Percentiles rank a stretch among this genome's conserved stretches.
Conservation (phyloP, 1,284 basidiomycete species). For the Heterobasidion annosum region DNA sequence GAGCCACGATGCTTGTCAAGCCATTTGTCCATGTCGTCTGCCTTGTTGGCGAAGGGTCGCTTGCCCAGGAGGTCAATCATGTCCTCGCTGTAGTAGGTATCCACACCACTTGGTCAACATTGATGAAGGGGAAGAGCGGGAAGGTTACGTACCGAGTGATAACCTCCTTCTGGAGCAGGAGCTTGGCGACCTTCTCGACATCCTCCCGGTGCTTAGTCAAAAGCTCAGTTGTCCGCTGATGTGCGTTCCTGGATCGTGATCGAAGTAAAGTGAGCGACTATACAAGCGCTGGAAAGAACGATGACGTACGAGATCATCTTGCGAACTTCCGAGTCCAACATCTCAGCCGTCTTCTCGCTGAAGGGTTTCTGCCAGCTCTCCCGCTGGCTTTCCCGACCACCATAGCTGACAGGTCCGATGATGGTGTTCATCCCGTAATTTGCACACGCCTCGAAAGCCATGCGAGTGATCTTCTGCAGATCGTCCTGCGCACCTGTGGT, state of each 20-base stretch:
- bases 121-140: background rate
- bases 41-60: conserved; percentile 70
- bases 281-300: background rate
- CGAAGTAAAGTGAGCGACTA: background rate
- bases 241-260: conserved; percentile 51
- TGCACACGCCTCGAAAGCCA: conserved; percentile 94
- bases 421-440: conserved; percentile 95
- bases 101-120: conserved; percentile 5
- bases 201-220: conserved; percentile 78
- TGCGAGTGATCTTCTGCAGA: conserved; percentile 94
- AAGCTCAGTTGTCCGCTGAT: conserved; percentile 78
- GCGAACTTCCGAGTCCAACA: conserved; percentile 86
- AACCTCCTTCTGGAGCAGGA: conserved; percentile 90
- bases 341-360: conserved; percentile 94
- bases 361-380: conserved; percentile 97
- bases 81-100: conserved; percentile 49
- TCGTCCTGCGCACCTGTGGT: conserved; percentile 98
- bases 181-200: conserved; percentile 90
- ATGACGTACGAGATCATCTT: conserved; percentile 81
- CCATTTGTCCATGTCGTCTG: conserved; percentile 93
- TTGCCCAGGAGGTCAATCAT: conserved; percentile 84
- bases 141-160: conserved; percentile 66
- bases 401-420: conserved; percentile 95
- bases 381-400: conserved; percentile 72
- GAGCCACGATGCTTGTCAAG: conserved; percentile 61